A percentile compares a stretch with the other conserved stretches of the same genome.
Conservation (phyloP, 306 rosid species). For the Bauhinia variegata region DNA sequence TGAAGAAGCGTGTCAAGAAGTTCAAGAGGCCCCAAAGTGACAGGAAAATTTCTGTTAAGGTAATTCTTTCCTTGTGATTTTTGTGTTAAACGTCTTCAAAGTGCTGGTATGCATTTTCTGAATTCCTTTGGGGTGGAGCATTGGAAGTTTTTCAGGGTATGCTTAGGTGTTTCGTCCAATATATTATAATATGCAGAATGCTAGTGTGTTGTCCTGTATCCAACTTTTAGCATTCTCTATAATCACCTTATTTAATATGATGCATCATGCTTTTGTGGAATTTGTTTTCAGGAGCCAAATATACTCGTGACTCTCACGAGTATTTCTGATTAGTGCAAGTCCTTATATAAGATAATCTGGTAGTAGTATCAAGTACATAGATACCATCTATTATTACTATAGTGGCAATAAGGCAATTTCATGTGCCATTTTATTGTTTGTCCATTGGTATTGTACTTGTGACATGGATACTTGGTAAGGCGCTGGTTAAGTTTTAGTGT, state of each 20-base stretch:
- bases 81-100: no score
- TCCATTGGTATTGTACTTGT: not conserved
- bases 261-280: no score
- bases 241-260: no score
- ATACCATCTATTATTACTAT: not conserved
- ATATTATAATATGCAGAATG: not conserved
- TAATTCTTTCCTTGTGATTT: not conserved
- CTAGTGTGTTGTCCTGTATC: no score
- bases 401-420: not conserved
- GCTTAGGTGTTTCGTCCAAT: not conserved
- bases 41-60: conserved; percentile 63
- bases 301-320: no score
- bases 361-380: no score
- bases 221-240: no score
- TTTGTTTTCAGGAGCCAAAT: no score
- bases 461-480: no score
- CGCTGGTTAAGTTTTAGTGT: no score
- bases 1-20: conserved; percentile 69
- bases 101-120: no score
- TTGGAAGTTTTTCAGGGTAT: not conserved
- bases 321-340: not conserved
- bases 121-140: no score
- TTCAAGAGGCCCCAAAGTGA: conserved; percentile 68
- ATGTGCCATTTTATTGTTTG: not conserved
- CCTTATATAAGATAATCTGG: not conserved